A percentile compares a stretch with the other conserved stretches of the same genome.
phyloP scores from a whole-genome alignment of 2,329 filamentous ascomycete species.

The Aspergillus oerlinghausenensis region DNA sequence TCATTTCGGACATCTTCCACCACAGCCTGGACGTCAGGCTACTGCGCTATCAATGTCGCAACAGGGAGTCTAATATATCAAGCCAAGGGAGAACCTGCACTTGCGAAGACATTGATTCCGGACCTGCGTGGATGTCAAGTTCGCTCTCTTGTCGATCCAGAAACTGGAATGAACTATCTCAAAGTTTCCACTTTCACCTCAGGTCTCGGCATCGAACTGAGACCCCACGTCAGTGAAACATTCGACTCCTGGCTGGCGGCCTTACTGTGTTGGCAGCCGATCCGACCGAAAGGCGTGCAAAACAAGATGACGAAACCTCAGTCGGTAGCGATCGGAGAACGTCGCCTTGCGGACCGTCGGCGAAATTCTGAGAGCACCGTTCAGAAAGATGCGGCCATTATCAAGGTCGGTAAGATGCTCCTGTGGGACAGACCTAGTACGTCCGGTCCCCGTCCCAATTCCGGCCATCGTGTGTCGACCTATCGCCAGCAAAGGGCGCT shows the following conservation, averaged over 20 bases:
- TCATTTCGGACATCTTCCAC: conserved; percentile 44
- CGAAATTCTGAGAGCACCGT: conserved; percentile 46
- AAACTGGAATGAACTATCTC: conserved; percentile 44
- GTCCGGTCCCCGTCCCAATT: conserved; percentile 33
- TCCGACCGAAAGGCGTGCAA: conserved; percentile 46
- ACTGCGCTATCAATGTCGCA: conserved; percentile 49
- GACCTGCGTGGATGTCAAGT: conserved; percentile 48
- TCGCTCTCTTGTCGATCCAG: conserved; percentile 44
- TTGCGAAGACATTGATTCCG: conserved; percentile 46
- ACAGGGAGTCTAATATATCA: conserved; percentile 48
- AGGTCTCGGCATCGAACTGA: conserved; percentile 44
- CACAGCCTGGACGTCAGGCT: conserved; percentile 46
- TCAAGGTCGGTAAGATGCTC: conserved; percentile 89
- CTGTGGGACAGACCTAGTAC: conserved; percentile 76
- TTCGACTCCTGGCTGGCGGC: conserved; percentile 51
- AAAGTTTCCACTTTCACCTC: conserved; percentile 47
- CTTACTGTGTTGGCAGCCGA: conserved; percentile 49
- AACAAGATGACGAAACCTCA: conserved; percentile 49
- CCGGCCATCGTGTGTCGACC: conserved; percentile 45
- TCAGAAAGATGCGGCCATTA: conserved; percentile 72
- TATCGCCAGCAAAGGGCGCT: conserved; percentile 54
- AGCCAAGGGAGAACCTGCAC: conserved; percentile 45
- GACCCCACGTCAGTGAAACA: conserved; percentile 47
- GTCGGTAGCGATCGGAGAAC: conserved; percentile 40
- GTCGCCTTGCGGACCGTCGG: conserved; percentile 40